Percentiles rank a stretch among this genome's conserved stretches.
Conservation (phyloP, 495 filamentous ascomycete species). For the Talaromyces nanjingensis region DNA sequence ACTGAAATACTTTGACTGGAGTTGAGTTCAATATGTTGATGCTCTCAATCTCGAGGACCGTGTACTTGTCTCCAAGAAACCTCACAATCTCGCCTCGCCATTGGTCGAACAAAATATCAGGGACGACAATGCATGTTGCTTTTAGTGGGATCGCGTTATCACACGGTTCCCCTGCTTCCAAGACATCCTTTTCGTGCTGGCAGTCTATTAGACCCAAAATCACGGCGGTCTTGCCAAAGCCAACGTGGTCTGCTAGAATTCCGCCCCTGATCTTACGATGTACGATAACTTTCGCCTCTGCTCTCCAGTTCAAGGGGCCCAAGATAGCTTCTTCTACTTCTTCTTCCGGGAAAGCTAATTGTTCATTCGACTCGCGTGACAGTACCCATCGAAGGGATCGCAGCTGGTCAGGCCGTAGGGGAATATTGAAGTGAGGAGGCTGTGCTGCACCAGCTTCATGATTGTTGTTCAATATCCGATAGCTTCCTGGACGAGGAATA, state of each 20-base stretch:
- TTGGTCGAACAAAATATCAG: constrained; percentile 54
- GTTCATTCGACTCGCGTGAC: constrained; percentile 43
- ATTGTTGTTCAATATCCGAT: constrained; percentile 33
- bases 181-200: constrained; percentile 21
- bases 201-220: constrained; percentile 57
- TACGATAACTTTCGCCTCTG: constrained; percentile 44
- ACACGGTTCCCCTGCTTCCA: constrained; percentile 3
- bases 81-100: constrained; percentile 57
- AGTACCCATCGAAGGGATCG: constrained; percentile 62
- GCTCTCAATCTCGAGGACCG: constrained; percentile 36
- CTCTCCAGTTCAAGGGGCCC: constrained; percentile 51
- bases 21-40: constrained; percentile 22
- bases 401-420: constrained; percentile 49
- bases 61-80: constrained; percentile 41
- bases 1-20: constrained; percentile 33
- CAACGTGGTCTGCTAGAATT: constrained; percentile 68
- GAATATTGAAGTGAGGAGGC: constrained; percentile 33
- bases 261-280: constrained; percentile 52
- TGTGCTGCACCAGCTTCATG: constrained; percentile 25
- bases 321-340: constrained; percentile 65
- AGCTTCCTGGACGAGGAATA: constrained; percentile 30
- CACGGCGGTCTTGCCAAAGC: constrained; percentile 78
- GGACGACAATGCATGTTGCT: constrained; percentile 66
- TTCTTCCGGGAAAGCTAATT: constrained; percentile 47
- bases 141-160: constrained; percentile 41